Evolutionary conservation across 139 green algal genomes (phyloP).

Genomic region (Raphidocelis subcapitata): DNA sequence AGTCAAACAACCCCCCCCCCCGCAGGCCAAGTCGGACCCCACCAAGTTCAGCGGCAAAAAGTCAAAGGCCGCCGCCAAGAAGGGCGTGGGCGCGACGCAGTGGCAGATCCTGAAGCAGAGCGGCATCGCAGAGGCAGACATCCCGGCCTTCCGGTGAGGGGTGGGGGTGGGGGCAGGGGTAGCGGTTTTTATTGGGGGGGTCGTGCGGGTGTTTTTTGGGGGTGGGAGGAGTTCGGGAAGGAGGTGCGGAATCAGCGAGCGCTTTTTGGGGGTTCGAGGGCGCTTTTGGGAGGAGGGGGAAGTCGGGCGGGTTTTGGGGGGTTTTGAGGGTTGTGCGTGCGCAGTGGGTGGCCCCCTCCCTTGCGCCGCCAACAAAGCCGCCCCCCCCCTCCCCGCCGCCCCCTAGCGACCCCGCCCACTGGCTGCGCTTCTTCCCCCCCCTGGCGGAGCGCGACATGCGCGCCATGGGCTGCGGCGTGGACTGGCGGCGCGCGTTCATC

Average conservation of each 20-base stretch:
- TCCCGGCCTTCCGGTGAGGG: constrained; percentile 74
- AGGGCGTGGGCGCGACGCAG: constrained; percentile 75
- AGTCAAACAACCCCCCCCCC: too few species aligned
- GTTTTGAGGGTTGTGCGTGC: too few species aligned
- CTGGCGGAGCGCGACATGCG: constrained; percentile 85
- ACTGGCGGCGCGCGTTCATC: constrained; percentile 98
- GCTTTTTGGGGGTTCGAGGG: too few species aligned
- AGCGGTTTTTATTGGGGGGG: background rate
- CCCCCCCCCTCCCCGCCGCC: background rate
- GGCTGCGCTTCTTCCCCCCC: constrained; percentile 95
- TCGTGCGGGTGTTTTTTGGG: too few species aligned
- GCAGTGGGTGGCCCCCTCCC: too few species aligned
- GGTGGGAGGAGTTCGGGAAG: too few species aligned
- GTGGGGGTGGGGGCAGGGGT: background rate
- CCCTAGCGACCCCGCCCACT: constrained; percentile 76
- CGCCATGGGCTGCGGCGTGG: constrained; percentile 94
- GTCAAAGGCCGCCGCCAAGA: constrained; percentile 86
- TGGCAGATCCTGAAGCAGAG: constrained; percentile 92
- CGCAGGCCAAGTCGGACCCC: constrained; percentile 50
- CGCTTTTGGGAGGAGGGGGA: too few species aligned
- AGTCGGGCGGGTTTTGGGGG: too few species aligned
- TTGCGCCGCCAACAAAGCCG: too few species aligned
- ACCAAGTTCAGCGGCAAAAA: constrained; percentile 96
- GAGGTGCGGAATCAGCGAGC: too few species aligned
- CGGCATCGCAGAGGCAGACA: constrained; percentile 87